phyloP scores from a whole-genome alignment of 2,329 filamentous ascomycete species.

The Epichloe coenophiala region DNA sequence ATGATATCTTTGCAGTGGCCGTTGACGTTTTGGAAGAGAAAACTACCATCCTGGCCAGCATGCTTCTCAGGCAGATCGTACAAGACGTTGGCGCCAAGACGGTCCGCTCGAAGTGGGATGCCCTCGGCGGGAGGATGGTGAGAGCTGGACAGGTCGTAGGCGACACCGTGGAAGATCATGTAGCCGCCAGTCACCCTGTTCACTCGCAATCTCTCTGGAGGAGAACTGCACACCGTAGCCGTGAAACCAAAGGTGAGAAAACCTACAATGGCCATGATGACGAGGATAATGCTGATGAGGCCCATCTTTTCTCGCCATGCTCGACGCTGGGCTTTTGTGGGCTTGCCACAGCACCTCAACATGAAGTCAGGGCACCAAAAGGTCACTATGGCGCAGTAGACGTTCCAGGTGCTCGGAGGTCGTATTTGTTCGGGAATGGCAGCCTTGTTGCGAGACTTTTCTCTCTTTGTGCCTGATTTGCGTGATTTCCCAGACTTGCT shows the following conservation, averaged over 20 bases:
- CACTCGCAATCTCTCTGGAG: conserved; percentile 59
- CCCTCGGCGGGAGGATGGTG: conserved; percentile 69
- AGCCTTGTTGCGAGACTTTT: conserved; percentile 32
- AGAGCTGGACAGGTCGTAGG: conserved; percentile 70
- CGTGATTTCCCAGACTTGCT: conserved; percentile 49
- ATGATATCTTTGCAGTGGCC: conserved; percentile 90
- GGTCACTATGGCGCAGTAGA: conserved; percentile 86
- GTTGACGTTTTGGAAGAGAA: conserved; percentile 97
- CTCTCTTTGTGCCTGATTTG: conserved; percentile 28
- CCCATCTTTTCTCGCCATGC: conserved; percentile 99
- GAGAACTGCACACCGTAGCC: conserved; percentile 64
- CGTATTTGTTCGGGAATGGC: conserved; percentile 50
- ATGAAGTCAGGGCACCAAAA: conserved; percentile 82
- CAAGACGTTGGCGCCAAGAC: conserved; percentile 59
- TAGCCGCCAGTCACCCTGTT: conserved; percentile 73
- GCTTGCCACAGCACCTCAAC: conserved; percentile 73
- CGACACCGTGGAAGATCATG: conserved; percentile 92
- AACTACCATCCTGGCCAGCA: conserved; percentile 85
- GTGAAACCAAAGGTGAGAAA: conserved; percentile 97
- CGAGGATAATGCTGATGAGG: conserved; percentile 79
- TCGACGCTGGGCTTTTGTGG: conserved; percentile 70
- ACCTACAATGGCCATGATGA: conserved; percentile 80
- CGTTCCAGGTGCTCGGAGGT: conserved; percentile 83
- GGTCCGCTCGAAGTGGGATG: conserved; percentile 43
- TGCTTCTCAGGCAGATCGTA: conserved; percentile 74